Base-by-base conservation (phyloP, 192 early-diverging fungal species). In the Coemansia sp. region DNA sequence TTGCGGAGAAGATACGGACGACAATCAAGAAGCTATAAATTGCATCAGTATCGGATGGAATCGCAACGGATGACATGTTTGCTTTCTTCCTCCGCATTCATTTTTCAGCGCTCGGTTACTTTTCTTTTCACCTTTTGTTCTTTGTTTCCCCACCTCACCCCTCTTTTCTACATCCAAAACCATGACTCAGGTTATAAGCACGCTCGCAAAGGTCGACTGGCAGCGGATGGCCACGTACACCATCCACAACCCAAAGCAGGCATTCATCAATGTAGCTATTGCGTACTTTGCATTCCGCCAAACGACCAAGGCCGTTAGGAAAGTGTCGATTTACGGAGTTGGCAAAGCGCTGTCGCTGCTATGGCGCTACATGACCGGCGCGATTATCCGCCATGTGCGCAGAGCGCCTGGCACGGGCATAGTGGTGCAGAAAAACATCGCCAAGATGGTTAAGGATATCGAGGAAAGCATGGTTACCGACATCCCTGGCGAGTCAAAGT, bases 381-480 rank as follows among this genome's bases (percentile, higher is more conserved):
- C 38, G 2, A 23, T 70, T 29, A 62, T 79, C 28, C 67, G 70
- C 23, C 62, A 68, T 30, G 42, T 79, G 29, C 75, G 82, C 28
- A 50, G 67, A 13, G 65, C 75, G 13, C 82, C 82, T 1, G 82
- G 82, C 14, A 70, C 91, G 0, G 84, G 88, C 68, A 62, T 72
- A 4, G 82, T 87, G 23, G 84, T 98, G 57, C 81, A 92, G 57
- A 74, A 71, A 6, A 89, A 94, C 67, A 83, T 98, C 48, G 83
- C 77, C 65, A 95, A 92, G 82, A 82, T 82, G 17, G 79, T 94
- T 55, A 81, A 75, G 53, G 87, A 88, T n/a, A 89, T 98, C 45
- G 89, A 96, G 64, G 83, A 90, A 30, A 86, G 86, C 66, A 87
- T 95, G 65, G 76, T 84, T 31, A 71, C 82, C 8, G 80, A 87